These are phyloP conservation scores for Cordyceps cicadae DNA, from an alignment of 2,329 filamentous ascomycete species.

Conservation along the genomic window DNA sequence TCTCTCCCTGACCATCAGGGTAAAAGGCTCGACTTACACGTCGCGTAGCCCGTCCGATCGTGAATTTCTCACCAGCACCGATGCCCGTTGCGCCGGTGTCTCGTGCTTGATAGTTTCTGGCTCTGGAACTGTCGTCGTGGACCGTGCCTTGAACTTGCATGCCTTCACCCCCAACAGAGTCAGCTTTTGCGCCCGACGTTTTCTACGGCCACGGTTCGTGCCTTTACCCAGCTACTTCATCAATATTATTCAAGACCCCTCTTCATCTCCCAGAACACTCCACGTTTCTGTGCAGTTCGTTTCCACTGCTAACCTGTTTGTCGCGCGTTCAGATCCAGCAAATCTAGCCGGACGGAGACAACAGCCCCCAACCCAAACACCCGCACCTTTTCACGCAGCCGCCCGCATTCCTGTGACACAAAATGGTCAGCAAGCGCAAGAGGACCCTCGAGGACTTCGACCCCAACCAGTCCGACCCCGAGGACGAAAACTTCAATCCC, in stretches of 20 bases:
- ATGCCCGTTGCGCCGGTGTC: neutral
- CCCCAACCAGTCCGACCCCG: constrained; percentile 57
- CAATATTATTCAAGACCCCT: neutral
- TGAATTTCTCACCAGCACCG: neutral
- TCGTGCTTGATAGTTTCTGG: neutral
- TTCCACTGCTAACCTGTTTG: neutral
- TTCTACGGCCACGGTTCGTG: neutral
- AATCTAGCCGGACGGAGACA: neutral
- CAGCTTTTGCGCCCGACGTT: constrained; percentile 5
- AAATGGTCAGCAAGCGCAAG: constrained; percentile 42
- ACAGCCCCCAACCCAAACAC: neutral
- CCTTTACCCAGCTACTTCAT: neutral
- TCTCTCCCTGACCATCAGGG: neutral
- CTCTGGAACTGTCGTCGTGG: neutral
- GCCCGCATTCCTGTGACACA: neutral
- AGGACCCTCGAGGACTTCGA: constrained; percentile 52
- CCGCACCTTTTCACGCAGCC: neutral
- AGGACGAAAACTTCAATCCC: constrained; percentile 59
- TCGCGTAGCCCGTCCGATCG: neutral
- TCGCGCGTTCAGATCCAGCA: neutral
- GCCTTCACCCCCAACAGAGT: neutral
- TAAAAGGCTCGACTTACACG: neutral
- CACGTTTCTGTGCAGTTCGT: neutral
- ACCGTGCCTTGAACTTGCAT: neutral
- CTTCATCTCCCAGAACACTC: neutral